A percentile compares a stretch with the other conserved stretches of the same genome.
Conservation (phyloP, 2,329 filamentous ascomycete species). For the Fusarium goolgardi region DNA sequence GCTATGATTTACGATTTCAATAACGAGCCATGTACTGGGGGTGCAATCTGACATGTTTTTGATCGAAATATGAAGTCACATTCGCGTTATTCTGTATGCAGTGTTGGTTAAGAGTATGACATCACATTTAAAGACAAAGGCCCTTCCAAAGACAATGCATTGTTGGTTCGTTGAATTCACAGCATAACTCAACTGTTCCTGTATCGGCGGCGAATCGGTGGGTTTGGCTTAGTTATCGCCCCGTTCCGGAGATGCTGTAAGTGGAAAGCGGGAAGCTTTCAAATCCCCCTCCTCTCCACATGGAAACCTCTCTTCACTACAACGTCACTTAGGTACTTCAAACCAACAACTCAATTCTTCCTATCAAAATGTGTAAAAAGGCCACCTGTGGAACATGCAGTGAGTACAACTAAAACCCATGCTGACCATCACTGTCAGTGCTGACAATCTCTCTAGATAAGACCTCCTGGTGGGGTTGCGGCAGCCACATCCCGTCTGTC, state of each 20-base stretch:
- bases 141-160: background rate
- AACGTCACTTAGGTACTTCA: background rate
- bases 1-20: background rate
- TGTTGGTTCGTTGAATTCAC: slow-evolving; percentile 3
- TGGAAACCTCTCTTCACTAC: background rate
- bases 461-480: slow-evolving; percentile 72
- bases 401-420: slow-evolving; percentile 54
- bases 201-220: slow-evolving; percentile 19
- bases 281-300: slow-evolving; percentile 17
- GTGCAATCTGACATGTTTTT: background rate
- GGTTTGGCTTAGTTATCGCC: slow-evolving; percentile 28
- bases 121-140: slow-evolving; percentile 7
- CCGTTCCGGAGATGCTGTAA: slow-evolving; percentile 27
- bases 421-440: background rate
- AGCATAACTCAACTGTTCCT: slow-evolving; percentile 1
- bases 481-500: slow-evolving; percentile 69
- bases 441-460: slow-evolving; percentile 35
- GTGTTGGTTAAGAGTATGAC: slow-evolving; percentile 11
- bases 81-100: background rate
- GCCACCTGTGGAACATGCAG: slow-evolving; percentile 71
- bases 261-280: slow-evolving; percentile 13
- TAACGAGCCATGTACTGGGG: background rate
- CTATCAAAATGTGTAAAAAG: slow-evolving; percentile 70
- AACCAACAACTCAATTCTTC: background rate
- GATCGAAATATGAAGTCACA: background rate